Conservation (phyloP, 2,329 filamentous ascomycete species). For the Cytospora leucostoma region DNA sequence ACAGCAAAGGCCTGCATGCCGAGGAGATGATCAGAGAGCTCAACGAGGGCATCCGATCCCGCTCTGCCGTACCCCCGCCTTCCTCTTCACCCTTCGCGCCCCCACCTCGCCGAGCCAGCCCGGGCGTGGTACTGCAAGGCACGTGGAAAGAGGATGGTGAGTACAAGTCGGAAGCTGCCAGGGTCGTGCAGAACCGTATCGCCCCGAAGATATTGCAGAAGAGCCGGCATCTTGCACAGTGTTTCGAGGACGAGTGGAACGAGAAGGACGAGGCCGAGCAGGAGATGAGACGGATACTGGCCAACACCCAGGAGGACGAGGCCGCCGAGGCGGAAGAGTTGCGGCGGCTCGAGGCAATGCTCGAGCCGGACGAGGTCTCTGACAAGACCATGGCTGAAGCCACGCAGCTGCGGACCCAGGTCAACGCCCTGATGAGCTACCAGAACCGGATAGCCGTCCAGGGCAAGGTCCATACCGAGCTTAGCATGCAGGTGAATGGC, state of each 20-base stretch:
- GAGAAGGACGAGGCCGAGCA: conserved; percentile 72
- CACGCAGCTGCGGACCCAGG: conserved; percentile 44
- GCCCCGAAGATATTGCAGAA: conserved; percentile 70
- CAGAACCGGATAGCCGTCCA: conserved; percentile 57
- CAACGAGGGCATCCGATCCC: conserved; percentile 69
- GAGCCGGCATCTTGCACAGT: conserved; percentile 68
- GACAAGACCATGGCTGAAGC: conserved; percentile 54
- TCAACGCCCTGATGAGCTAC: conserved; percentile 41
- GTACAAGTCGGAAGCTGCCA: conserved; percentile 60
- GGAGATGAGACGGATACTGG: conserved; percentile 66
- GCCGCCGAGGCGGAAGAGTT: conserved; percentile 62
- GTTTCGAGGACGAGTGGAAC: conserved; percentile 73
- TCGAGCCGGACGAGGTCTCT: conserved; percentile 58
- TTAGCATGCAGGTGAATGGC: conserved; percentile 52
- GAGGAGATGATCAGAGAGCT: conserved; percentile 79
- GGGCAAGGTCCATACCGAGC: conserved; percentile 52
- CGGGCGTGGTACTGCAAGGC: conserved; percentile 52
- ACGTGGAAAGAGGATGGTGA: conserved; percentile 23
- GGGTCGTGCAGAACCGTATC: conserved; percentile 69
- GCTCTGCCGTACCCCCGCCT: conserved; percentile 62
- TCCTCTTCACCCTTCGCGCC: conserved; percentile 74
- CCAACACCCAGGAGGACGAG: conserved; percentile 69
- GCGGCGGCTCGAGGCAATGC: conserved; percentile 43
- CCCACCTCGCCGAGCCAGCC: conserved; percentile 57
- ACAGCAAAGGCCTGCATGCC: conserved; percentile 78